Base-by-base conservation (phyloP, 345 rosid species). In the Eucalyptus regnans region DNA sequence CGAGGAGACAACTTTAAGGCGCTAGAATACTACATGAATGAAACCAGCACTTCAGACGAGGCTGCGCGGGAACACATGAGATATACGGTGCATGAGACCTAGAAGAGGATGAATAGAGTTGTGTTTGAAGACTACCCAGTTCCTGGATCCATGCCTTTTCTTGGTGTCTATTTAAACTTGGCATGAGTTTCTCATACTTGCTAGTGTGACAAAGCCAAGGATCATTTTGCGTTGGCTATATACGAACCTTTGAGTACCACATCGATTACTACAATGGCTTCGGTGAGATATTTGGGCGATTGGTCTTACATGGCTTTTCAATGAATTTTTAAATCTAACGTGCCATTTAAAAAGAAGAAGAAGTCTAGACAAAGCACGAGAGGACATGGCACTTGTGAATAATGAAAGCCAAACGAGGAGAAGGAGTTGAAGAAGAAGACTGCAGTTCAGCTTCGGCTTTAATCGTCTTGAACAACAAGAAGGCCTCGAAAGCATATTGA, bases 1-100 rank as follows among this genome's bases (percentile, higher is more conserved):
- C 43, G 87, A 81, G 90, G 90, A 22, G 90, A 90, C 13, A 86
- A 16, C 51, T 44, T 31, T 9, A 90, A 90, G 62, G 58, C 89
- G 9, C 29, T 88, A 12, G 88, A 90, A 50, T 88, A 89, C 50
- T 88, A 88, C 66, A 90, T 90, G 89, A 80, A 54, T 13, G 89
- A 90, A 54, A 48, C 58, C 4, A 87, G 62, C 6, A 27, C 44
- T 13, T 83, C 89, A 13, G 90, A 90, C 23, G 52, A 50, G 58
- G 87, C 8, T 15, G 79, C 86, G 6, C 43, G 64, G 5, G 86
- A 88, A 13, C 89, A 88, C 54, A 43, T 88, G 6, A 81, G 29
- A 56, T 5, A 79, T 80, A 12, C 64, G 37, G 41, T 87, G 13
- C 60, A 37, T 7, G 79, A 88, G 31, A 60, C 90, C 17, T 90